phyloP scores from a whole-genome alignment of 768 basidiomycete genomes.

The Boletus vermiculosoides region DNA sequence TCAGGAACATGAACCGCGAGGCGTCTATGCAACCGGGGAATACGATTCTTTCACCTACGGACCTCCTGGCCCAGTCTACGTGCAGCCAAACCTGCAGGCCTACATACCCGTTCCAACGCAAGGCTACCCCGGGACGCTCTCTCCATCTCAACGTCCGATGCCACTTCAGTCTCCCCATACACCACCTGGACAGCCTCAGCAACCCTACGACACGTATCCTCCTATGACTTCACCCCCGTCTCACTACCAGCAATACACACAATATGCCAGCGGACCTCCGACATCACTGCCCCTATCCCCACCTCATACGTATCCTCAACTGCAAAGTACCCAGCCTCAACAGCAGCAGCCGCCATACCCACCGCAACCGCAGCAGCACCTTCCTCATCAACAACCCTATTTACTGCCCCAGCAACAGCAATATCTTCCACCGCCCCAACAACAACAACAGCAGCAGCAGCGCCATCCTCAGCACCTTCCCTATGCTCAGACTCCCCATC shows the following conservation, averaged over 20 bases:
- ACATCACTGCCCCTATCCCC: constrained; percentile 12
- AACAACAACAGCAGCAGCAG: constrained; percentile 16
- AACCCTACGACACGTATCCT: constrained; percentile 3
- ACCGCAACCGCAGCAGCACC: constrained; percentile 13
- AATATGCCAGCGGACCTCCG: constrained; percentile 8
- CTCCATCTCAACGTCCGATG: constrained; percentile 7
- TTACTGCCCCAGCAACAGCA: too few species aligned
- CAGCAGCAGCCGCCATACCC: constrained; percentile 15
- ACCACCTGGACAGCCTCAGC: constrained; percentile 16
- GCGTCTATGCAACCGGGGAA: neutral
- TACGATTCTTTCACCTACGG: constrained; percentile 2
- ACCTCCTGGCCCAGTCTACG: constrained; percentile 7
- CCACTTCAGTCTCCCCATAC: constrained; percentile 11
- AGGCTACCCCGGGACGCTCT: constrained; percentile 2
- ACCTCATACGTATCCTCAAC: constrained; percentile 12
- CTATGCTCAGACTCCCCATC: constrained; percentile 13
- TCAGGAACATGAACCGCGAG: neutral
- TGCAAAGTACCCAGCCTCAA: constrained; percentile 10
- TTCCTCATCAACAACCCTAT: constrained; percentile 12
- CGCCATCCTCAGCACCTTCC: constrained; percentile 14
- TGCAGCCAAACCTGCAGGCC: constrained; percentile 11
- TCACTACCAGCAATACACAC: constrained; percentile 16
- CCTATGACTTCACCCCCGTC: neutral
- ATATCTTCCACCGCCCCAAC: constrained; percentile 4
- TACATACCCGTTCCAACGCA: constrained; percentile 7